Base-by-base conservation (phyloP, 139 green algal species). In the Chlamydomonas sp. region DNA sequence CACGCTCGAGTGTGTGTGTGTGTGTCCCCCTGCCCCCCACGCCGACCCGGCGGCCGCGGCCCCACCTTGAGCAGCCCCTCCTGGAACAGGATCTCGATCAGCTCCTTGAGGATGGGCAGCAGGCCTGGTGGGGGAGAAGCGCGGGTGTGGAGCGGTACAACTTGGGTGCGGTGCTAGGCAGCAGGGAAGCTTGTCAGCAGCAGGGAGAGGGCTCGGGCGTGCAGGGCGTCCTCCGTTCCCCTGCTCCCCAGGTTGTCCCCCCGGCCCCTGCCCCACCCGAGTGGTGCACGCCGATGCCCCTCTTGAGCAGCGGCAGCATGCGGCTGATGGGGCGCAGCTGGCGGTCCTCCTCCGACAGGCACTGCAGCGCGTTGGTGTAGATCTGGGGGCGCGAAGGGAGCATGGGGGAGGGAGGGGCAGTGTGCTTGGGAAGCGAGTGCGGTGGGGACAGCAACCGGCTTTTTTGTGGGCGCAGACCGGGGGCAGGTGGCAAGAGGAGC, bases 51-150 rank as follows among this genome's bases (percentile, higher is more conserved):
- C 80, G 1, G 3, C 49, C 85, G 49, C 31, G 4, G 17, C 8
- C 87, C 9, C 82, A 88, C 86, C 87, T 93, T 93, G 60, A 93
- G 68, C 71, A 93, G 79, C 14, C 87, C 86, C 79, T 93, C 95
- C 89, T 99, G 97, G 87, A 99, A 99, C 74, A 99, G 89, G 6
- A 99, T 95, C 93, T 99, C 98, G 62, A 99, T 94, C 7, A 99
- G 77, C 92, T 99, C 98, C 85, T 99, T 99, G 2, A 99, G 77
- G 8, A 99, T 96, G 49, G 98, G 98, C 87, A 99, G 93, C 90
- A 99, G 91, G 0, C 98, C 95, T 83, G 88, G 61, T 57, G 1
- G 78, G 73, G n/a, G 73, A 12, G 31, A 49, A 49, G n/a, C 8
- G 31, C n/a, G n/a, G 8, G 17, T 9, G 72, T 4, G 72, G 20